Conservation (phyloP, 768 basidiomycete species). For the Podaxis sp. region DNA sequence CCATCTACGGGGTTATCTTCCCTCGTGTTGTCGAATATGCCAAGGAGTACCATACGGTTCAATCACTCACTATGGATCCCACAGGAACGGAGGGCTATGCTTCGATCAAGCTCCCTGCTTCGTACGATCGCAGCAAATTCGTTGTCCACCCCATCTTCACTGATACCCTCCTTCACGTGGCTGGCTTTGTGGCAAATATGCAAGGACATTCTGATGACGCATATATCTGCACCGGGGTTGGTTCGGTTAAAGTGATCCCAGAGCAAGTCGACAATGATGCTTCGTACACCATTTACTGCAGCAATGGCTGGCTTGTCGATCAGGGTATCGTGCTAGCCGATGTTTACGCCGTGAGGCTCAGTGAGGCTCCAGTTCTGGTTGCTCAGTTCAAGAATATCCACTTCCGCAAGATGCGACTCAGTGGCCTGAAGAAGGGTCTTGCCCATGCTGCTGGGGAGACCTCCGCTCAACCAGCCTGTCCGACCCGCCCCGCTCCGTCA, state of each 20-base stretch:
- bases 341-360: slow-evolving; percentile 46
- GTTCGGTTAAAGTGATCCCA: slow-evolving; percentile 46
- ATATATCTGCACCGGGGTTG: slow-evolving; percentile 63
- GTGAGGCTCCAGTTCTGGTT: slow-evolving; percentile 41
- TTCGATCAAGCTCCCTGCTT: slow-evolving; percentile 39
- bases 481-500: background rate
- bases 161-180: slow-evolving; percentile 67
- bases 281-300: slow-evolving; percentile 54
- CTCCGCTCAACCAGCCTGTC: background rate
- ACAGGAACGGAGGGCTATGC: slow-evolving; percentile 55
- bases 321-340: slow-evolving; percentile 50
- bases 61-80: slow-evolving; percentile 48
- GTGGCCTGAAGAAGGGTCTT: slow-evolving; percentile 48
- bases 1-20: slow-evolving; percentile 66
- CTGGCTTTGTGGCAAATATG: slow-evolving; percentile 70
- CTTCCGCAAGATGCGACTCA: slow-evolving; percentile 57
- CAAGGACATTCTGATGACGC: slow-evolving; percentile 49
- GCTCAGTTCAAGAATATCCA: slow-evolving; percentile 56
- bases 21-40: slow-evolving; percentile 68
- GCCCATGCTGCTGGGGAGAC: slow-evolving; percentile 29
- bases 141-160: slow-evolving; percentile 57
- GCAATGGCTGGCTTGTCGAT: slow-evolving; percentile 40
- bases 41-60: slow-evolving; percentile 55
- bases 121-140: slow-evolving; percentile 32
- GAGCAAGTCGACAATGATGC: slow-evolving; percentile 38